Base-by-base conservation (phyloP, 345 rosid genomes). In the Camelina laxa region DNA sequence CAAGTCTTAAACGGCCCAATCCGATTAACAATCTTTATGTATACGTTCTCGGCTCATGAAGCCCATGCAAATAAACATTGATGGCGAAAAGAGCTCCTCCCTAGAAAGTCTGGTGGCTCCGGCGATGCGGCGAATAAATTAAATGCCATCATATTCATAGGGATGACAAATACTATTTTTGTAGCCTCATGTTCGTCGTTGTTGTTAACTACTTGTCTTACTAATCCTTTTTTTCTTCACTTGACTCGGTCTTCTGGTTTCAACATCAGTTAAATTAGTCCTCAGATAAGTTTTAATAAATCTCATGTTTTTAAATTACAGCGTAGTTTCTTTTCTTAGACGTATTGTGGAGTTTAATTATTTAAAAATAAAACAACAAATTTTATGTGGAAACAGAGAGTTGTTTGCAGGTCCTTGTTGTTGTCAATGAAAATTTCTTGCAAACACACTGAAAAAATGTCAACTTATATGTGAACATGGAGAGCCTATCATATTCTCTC, bases 371-470 rank as follows among this genome's bases (percentile, higher is more conserved):
- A 54, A 56, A 48, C 60, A 77, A 77, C 73, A 66, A 30, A 72
- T 21, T 49, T 50, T 66, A 72, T 72, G 76, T 77, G 77, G 75
- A 71, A 50, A 27, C 2, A 50, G 62, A 50, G 62, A 77, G 76
- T 65, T 71, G 76, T 60, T 71, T 58, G 76, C 63, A 77, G 45
- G 76, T 71, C 72, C 57, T 77, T 64, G 73, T 77, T 47, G 9
- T 27, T 60, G 53, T 14, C 31, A 51, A n/a, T 2, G 14, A 50
- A 58, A 58, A 2, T 20, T 50, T 12, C 12, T 41, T 59, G 41
- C 49, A 41, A 31, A 33, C 24, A 50, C 72, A 19, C 12, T 30
- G 35, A 42, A 45, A 24, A 27, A 27, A 44, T 71, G 73, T 71
- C 81, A 65, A 65, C 57, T 5, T 77, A 19, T 56, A 69, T 76